Percentiles rank a stretch among this genome's conserved stretches.
These are phyloP conservation scores for Rhodotorula paludigena DNA, from an alignment of 768 basidiomycete genomes.

Conservation along the genomic window DNA sequence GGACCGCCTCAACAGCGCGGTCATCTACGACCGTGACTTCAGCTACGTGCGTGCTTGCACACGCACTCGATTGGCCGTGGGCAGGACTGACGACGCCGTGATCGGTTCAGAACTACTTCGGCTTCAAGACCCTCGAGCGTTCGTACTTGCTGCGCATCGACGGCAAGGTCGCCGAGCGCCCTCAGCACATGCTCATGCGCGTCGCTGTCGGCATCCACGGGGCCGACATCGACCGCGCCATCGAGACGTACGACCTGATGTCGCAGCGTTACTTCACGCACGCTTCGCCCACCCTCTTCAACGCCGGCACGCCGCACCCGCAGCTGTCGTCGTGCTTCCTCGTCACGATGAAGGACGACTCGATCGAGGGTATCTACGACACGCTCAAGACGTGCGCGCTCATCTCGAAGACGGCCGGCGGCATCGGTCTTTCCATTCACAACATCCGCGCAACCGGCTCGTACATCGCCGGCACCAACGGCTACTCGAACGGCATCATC, in stretches of 20 bases:
- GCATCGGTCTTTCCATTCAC: slow-evolving; percentile 92
- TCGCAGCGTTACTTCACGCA: slow-evolving; percentile 98
- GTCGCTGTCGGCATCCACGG: slow-evolving; percentile 98
- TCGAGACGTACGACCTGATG: slow-evolving; percentile 75
- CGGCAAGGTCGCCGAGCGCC: slow-evolving; percentile 90
- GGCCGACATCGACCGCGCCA: slow-evolving; percentile 72
- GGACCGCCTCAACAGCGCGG: slow-evolving; percentile 77
- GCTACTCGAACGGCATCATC: slow-evolving; percentile 97
- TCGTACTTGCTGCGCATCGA: slow-evolving; percentile 93
- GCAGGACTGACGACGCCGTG: neutral
- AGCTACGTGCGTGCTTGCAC: slow-evolving; percentile 64
- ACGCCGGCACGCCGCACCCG: slow-evolving; percentile 91
- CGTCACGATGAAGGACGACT: slow-evolving; percentile 96
- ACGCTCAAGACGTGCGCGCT: slow-evolving; percentile 96
- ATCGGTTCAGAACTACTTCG: slow-evolving; percentile 62
- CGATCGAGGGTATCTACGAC: slow-evolving; percentile 98
- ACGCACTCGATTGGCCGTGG: too few relatives aligned
- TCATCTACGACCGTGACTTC: slow-evolving; percentile 98
- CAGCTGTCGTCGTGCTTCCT: slow-evolving; percentile 95
- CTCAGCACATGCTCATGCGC: slow-evolving; percentile 99
- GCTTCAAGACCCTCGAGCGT: slow-evolving; percentile 99
- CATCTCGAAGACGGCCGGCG: slow-evolving; percentile 99
- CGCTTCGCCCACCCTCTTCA: slow-evolving; percentile 95
- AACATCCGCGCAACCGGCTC: slow-evolving; percentile 91
- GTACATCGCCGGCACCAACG: slow-evolving; percentile 98